Percentiles rank a stretch among this genome's conserved stretches.
These are phyloP conservation scores for Scutellaria minor DNA, from an alignment of 257 asterid species.

Conservation along the genomic window DNA sequence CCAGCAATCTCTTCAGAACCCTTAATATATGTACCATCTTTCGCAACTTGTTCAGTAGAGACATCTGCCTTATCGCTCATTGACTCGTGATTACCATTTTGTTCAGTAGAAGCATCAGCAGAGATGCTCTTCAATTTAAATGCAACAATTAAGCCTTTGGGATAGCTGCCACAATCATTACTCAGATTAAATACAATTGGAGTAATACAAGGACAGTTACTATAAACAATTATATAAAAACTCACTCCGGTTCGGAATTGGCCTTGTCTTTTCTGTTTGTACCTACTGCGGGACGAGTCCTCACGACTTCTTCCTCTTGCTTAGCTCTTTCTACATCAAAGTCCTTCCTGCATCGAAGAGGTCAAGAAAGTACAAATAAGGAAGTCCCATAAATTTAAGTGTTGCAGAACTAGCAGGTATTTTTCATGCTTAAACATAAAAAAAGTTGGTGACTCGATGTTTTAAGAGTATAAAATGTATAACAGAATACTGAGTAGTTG, in stretches of 20 bases:
- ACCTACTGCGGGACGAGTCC: slow-evolving; percentile 49
- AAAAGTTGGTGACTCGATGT: no score
- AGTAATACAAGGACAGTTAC: slow-evolving; percentile 16
- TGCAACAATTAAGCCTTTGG: slow-evolving; percentile 83
- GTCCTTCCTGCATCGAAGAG: slow-evolving; percentile 58
- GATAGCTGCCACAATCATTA: slow-evolving; percentile 63
- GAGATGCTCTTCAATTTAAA: slow-evolving; percentile 71
- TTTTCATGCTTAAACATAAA: no score
- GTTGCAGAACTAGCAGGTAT: no score
- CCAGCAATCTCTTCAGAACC: slow-evolving; percentile 42
- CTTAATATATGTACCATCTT: slow-evolving; percentile 38
- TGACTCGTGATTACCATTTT: slow-evolving; percentile 48
- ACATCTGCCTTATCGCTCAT: slow-evolving; percentile 40
- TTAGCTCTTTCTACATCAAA: slow-evolving; percentile 77
- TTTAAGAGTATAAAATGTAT: no score
- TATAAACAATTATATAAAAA: neutral
- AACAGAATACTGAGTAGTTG: neutral
- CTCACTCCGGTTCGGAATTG: slow-evolving; percentile 66
- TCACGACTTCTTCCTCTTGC: slow-evolving; percentile 61
- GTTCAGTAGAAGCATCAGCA: slow-evolving; percentile 44
- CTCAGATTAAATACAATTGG: slow-evolving; percentile 14
- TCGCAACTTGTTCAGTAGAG: slow-evolving; percentile 38
- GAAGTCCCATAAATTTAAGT: neutral
- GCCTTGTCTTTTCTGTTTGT: slow-evolving; percentile 57
- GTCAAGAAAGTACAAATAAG: slow-evolving; percentile 26